Conservation (phyloP, 106 monocot species). For the Dendrobium nobile region DNA sequence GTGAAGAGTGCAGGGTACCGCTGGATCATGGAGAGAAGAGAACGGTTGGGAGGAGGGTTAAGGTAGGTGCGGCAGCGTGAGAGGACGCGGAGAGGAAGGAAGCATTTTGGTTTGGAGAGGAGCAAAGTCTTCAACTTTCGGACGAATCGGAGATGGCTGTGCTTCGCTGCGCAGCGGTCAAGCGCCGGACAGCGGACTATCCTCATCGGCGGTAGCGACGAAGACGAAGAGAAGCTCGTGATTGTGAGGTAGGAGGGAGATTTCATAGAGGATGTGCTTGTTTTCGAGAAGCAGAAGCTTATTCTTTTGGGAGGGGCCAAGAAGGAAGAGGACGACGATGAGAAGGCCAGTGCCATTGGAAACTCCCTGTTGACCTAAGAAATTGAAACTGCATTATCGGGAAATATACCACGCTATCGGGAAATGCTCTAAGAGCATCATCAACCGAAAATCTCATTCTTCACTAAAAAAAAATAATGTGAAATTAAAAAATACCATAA, state of each 20-base stretch:
- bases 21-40: constrained; percentile 62
- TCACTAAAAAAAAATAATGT: no score
- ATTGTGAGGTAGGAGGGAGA: background rate
- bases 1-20: constrained; percentile 82
- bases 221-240: constrained; percentile 6
- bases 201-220: constrained; percentile 22
- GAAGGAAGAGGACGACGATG: background rate
- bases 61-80: constrained; percentile 72
- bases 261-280: background rate
- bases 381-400: background rate
- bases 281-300: background rate
- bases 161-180: constrained; percentile 59
- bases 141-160: constrained; percentile 76
- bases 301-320: background rate
- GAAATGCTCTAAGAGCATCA: no score
- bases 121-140: constrained; percentile 73
- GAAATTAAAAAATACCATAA: no score
- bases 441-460: no score
- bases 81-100: constrained; percentile 83
- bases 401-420: no score
- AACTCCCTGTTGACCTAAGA: background rate
- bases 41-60: constrained; percentile 35
- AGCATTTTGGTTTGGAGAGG: constrained; percentile 88
- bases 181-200: constrained; percentile 49
- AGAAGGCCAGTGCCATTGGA: background rate